Base-by-base conservation (phyloP, 306 rosid species). In the Ochetophila trinervis region DNA sequence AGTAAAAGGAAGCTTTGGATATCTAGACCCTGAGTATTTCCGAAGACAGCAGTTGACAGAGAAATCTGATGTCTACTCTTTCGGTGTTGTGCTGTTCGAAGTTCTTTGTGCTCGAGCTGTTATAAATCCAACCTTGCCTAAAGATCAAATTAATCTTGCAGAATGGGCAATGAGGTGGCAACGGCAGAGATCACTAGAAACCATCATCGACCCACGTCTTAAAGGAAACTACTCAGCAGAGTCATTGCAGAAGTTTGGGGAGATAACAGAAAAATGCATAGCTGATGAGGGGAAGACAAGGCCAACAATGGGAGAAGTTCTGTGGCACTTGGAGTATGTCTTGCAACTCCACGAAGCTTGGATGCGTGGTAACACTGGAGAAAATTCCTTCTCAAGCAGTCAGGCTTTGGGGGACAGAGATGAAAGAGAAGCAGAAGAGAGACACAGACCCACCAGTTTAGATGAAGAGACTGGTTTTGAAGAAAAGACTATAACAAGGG, bases 161-260 rank as follows among this genome's bases (percentile, higher is more conserved):
- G 97, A 93, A 74, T 93, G 99, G 99, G 99, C 97, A 58, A 84
- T 87, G 90, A 86, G 67, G 60, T 90, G 99, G 90, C 99, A 87
- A 60, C 72, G 78, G 51, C 84, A 90, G 71, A 78, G 74, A 69
- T 80, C 88, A 11, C 90, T 93, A 8, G 87, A 80, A 42, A 68
- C 84, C 35, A 86, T 90, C 51, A 82, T 88, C 0, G 99, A 93
- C 68, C 79, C 79, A 2, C 79, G 18, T 45, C 96, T 93, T 16
- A 53, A 63, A 30, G 88, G 86, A 63, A 82, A 71, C 6, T 80
- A 78, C 69, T 83, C 79, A 55, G 90, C 90, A 0, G 96, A 93
- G 35, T 90, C 99, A 22, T 48, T 88, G 82, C 60, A 81, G 10
- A 90, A 77, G 75, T 88, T 79, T 57, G 97, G 87, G 24, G 97